Evolutionary conservation across 2,329 filamentous ascomycete genomes (phyloP), one percentile per base, ranked within the genome.

Genomic region (Trichoderma breve): DNA sequence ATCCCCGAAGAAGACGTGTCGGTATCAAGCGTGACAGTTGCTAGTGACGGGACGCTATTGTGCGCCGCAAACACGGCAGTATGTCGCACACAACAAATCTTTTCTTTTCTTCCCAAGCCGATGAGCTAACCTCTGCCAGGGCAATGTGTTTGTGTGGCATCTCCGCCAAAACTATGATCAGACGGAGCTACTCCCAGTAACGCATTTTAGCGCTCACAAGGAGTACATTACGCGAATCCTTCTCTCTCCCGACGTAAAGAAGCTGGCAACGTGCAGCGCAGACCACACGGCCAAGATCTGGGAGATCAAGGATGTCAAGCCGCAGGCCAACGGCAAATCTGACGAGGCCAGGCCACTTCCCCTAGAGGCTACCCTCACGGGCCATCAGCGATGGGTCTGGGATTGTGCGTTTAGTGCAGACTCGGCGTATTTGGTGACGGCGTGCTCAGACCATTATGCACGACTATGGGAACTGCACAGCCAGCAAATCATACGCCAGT

Each of bases 371-470:
- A 97, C 94, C 1, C 88, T 98, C 1, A 92, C 92, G 26, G 93
- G 93, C 70, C 95, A 98, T 82, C 95, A 98, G 83, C 91, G 95
- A 69, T 98, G 95, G 95, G 95, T 98, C 1, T 98, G 95, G 95
- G 95, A 98, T 81, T 98, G 95, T 78, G 95, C 95, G 1, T 98
- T 98, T 82, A 95, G 92, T 73, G 95, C 95, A 30, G 95, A 98
- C 80, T 95, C 92, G 39, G 95, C 95, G 0, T 98, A 98, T 78
- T 86, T 98, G 7, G 95, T 98, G 14, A 98, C 95, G 0, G 94
- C 95, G 6, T 97, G 94, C 80, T 95, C 92, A 55, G 95, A 98
- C 80, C 95, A 98, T 81, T 98, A 97, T 79, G 95, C 95, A 2
- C 88, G 95, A 21, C 84, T 98, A 71, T 98, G 95, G 95, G 95